Evolutionary conservation across 2,329 filamentous ascomycete genomes (phyloP).

Genomic region (Exophiala oligosperma): DNA sequence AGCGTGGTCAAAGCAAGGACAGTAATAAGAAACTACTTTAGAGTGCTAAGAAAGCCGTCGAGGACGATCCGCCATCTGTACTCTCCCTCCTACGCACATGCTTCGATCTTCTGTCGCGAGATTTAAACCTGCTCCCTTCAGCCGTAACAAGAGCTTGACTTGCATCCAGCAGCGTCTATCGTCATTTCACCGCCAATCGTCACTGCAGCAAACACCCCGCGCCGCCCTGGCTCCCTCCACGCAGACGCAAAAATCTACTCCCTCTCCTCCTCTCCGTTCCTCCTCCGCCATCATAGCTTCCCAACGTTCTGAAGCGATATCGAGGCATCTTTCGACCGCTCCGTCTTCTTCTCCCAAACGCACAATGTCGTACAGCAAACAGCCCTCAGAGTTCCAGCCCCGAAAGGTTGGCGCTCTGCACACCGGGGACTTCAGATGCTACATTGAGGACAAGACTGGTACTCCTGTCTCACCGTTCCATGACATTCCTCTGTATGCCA

Average conservation of each 20-base stretch:
- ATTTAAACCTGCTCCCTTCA: conserved; percentile 3
- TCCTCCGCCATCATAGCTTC: conserved; percentile 46
- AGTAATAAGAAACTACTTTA: no score
- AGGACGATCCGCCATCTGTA: background rate
- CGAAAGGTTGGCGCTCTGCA: conserved; percentile 88
- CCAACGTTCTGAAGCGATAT: conserved; percentile 47
- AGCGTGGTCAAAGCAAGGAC: background rate
- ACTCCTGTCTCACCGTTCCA: conserved; percentile 92
- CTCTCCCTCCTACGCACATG: conserved; percentile 8
- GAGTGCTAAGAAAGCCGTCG: background rate
- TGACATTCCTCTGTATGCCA: conserved; percentile 97
- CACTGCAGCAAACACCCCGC: conserved; percentile 15
- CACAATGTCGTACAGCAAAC: conserved; percentile 44
- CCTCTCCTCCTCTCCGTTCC: conserved; percentile 25
- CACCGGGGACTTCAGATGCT: conserved; percentile 96
- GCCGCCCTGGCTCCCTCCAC: conserved; percentile 24
- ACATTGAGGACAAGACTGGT: conserved; percentile 91
- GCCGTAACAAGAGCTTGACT: conserved; percentile 10
- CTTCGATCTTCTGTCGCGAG: conserved; percentile 4
- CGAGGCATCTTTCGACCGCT: conserved; percentile 49
- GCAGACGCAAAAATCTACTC: conserved; percentile 19
- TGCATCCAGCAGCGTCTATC: conserved; percentile 16
- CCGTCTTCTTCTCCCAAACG: conserved; percentile 31
- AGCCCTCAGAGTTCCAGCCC: conserved; percentile 68
- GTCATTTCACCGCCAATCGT: conserved; percentile 27